Evolutionary conservation across 371 early-diverging fungal species (phyloP), one percentile per base, ranked within the genome.

Genomic region (Syncephalastrum sp.): DNA sequence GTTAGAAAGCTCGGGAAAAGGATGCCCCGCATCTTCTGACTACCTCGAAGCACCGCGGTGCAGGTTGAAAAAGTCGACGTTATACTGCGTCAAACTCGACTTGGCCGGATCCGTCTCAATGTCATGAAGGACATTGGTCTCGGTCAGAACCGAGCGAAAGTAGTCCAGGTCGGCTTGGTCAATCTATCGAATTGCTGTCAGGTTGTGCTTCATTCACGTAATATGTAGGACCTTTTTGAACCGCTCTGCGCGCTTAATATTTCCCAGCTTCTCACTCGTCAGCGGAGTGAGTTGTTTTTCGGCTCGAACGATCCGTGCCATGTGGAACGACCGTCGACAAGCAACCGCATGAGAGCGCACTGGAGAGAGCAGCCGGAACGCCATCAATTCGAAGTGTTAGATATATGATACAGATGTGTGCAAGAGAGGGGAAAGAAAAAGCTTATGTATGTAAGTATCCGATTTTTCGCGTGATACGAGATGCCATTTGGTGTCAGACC

Each of bases 51-150:
- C 63, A 3, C 96, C 96, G 13, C 86, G 72, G 73, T 91, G 95
- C 67, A 92, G 88, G 60, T 82, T 77, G 69, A 93, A 80, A 91
- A 96, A 95, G 75, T 95, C 95, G 52, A 71, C 57, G 60, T 91
- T 91, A 67, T 82, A 89, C 2, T 69, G 62, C 53, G 75, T 66
- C 16, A 86, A 51, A 8, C 68, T 68, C 3, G 65, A 63, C 10
- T 48, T 16, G 7, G 29, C 45, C 14, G 57, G 45, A 43, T 60
- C 33, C 2, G 42, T 43, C n/a, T 27, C 25, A 14, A 47, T 24
- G 17, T 64, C 65, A 38, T 64, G 52, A 45, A 68, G 4, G 41
- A 70, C 53, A 29, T 67, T 55, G 24, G 61, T 61, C 15, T 68
- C 65, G 3, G 72, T 47, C 19, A 85, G 60, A 21, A 84, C 61